Conservation (phyloP, 106 monocot genomes). For the Apostasia shenzhenica region DNA sequence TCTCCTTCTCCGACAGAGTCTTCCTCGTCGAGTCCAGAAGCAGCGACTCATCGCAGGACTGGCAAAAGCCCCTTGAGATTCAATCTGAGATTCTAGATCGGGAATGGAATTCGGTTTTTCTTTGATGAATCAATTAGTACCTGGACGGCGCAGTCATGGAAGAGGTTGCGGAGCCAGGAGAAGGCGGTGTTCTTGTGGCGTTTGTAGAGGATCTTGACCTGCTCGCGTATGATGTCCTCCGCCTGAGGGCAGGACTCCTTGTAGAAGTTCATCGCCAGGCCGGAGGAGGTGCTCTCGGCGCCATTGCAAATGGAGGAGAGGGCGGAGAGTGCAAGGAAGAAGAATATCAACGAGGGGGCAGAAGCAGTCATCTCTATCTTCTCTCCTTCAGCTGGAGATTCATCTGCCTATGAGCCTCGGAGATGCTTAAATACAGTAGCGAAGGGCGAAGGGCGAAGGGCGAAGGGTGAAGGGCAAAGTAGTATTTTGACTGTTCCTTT, state of each 20-base stretch:
- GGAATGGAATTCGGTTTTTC: background rate
- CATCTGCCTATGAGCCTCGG: too few species aligned
- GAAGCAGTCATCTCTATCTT: constrained; percentile 10
- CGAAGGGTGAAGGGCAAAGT: too few species aligned
- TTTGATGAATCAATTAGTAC: constrained; percentile 4
- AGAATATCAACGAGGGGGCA: constrained; percentile 12
- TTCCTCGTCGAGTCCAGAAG: constrained; percentile 72
- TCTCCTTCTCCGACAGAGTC: constrained; percentile 72
- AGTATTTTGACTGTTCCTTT: too few species aligned
- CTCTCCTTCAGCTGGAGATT: too few species aligned
- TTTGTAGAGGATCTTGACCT: constrained; percentile 77
- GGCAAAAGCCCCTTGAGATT: background rate
- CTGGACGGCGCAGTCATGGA: constrained; percentile 89
- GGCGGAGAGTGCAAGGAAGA: constrained; percentile 17
- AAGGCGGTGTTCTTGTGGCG: constrained; percentile 93
- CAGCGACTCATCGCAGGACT: constrained; percentile 84
- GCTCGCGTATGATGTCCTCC: constrained; percentile 75
- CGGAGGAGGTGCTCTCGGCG: constrained; percentile 8
- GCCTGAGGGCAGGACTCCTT: constrained; percentile 84
- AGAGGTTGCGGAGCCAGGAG: constrained; percentile 84
- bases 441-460: too few species aligned
- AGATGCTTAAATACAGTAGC: too few species aligned
- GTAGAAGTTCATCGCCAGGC: constrained; percentile 73
- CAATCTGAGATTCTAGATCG: background rate
- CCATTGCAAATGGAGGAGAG: background rate